Evolutionary conservation across 1,284 basidiomycete species (phyloP), one percentile per base, ranked within the genome.

Genomic region (Cutaneotrichosporon mucoides): DNA sequence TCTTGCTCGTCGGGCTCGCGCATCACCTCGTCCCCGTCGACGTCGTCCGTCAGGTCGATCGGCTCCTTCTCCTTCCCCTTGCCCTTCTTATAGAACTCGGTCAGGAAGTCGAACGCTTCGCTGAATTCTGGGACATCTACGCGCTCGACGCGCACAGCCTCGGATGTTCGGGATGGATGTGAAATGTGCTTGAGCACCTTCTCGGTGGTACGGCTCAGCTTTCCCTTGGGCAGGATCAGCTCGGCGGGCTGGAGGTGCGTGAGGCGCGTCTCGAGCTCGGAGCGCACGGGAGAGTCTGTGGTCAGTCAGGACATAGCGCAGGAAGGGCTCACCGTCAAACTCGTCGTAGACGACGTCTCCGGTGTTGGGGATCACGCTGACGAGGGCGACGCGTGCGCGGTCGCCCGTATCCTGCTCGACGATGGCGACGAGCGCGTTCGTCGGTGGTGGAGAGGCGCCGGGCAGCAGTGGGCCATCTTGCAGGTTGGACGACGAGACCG

Each of bases 271-370:
- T 93, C 92, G 5, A 96, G 83, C 75, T 95, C 92, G n/a, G 85
- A 87, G 37, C 92, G 83, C 84, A 94, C 88, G 46, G 84, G 79
- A 2, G 84, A 85, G 73, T 94, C 91, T 88, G 68, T 16, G 15
- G 57, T 55, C 46, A 44, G 16, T n/a, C 24, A 34, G 11, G 5
- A 13, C 9, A 8, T 6, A 4, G 46, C 8, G 47, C 43, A 45
- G 24, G 24, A 24, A 24, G 24, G 24, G 59, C 74, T 59, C 63
- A 88, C 90, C 90, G 55, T 88, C 82, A 71, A 93, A 96, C 64
- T 90, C 85, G 69, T 99, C 95, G 85, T 90, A 98, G 1, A 92
- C 81, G 2, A 98, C 86, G 65, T 94, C 89, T 1, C 94, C 94
- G 0, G 92, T 96, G 53, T 86, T 86, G 0, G 92, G 90, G 55